Conservation (phyloP, 148 eudicot genomes). For the Nepenthes gracilis region DNA sequence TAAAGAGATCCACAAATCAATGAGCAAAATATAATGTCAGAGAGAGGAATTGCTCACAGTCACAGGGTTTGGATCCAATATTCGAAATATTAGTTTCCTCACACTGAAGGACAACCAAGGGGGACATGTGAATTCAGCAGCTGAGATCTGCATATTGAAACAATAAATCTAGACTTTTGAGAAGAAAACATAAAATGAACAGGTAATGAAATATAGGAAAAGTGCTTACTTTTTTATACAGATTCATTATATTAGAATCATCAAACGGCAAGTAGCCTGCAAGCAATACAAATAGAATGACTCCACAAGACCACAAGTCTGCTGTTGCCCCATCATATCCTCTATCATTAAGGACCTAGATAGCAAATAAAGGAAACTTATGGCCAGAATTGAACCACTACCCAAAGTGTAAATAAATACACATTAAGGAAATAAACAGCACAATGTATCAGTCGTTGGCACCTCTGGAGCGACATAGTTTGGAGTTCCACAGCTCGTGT, state of each 20-base stretch:
- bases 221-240: conserved; percentile 82
- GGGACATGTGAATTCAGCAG: conserved; percentile 87
- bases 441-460: neutral
- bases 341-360: conserved; percentile 76
- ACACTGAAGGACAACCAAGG: conserved; percentile 89
- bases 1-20: neutral
- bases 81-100: conserved; percentile 61
- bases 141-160: conserved; percentile 53
- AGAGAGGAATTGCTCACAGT: conserved; percentile 31
- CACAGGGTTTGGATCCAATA: conserved; percentile 84
- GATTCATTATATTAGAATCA: conserved; percentile 86
- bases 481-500: conserved; percentile 97
- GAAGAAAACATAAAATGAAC: conserved; percentile 7
- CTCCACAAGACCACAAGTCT: conserved; percentile 98
- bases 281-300: conserved; percentile 89
- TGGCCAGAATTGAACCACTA: neutral
- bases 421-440: neutral
- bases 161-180: conserved; percentile 7
- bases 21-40: neutral
- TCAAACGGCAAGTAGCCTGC: conserved; percentile 99
- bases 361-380: neutral
- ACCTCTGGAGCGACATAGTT: conserved; percentile 99
- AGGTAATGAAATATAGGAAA: conserved; percentile 7
- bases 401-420: neutral
- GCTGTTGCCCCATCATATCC: conserved; percentile 98